Evolutionary conservation across 345 rosid species (phyloP).

Genomic region (Eutrema heterophyllum): DNA sequence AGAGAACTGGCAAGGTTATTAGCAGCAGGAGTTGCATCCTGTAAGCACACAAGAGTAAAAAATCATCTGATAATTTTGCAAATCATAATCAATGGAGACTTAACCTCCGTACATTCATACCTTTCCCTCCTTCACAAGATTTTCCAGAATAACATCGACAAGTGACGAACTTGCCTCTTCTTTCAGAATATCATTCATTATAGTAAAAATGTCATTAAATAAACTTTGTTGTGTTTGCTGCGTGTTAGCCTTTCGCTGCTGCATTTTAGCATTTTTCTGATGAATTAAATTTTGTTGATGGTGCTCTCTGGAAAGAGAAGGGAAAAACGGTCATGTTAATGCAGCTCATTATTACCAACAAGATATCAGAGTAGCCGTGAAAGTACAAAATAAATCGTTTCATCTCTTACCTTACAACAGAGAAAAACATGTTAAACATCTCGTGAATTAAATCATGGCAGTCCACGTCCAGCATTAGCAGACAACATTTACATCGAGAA

Average conservation of each 20-base stretch:
- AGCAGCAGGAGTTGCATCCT: constrained; percentile 55
- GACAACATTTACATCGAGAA: constrained; percentile 66
- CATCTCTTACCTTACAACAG: constrained; percentile 58
- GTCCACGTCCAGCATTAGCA: constrained; percentile 68
- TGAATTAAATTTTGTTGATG: constrained; percentile 43
- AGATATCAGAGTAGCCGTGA: neutral
- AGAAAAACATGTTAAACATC: constrained; percentile 74
- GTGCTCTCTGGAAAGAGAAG: constrained; percentile 47
- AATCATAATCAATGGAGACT: neutral
- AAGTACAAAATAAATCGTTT: neutral
- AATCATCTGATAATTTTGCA: constrained; percentile 9
- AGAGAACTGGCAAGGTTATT: constrained; percentile 74
- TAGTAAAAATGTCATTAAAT: constrained; percentile 52
- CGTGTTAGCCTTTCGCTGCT: constrained; percentile 24
- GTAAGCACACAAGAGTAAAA: constrained; percentile 14
- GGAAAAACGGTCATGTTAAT: neutral
- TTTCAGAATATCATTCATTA: constrained; percentile 53
- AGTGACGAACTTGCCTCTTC: constrained; percentile 68
- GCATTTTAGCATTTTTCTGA: constrained; percentile 16
- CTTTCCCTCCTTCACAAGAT: constrained; percentile 67
- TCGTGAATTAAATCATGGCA: constrained; percentile 59
- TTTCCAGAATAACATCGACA: constrained; percentile 52
- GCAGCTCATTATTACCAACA: constrained; percentile 6
- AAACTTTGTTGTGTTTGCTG: constrained; percentile 43
- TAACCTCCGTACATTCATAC: constrained; percentile 33